phyloP scores from a whole-genome alignment of 257 asterid species.

The Capsicum rhomboideum region DNA sequence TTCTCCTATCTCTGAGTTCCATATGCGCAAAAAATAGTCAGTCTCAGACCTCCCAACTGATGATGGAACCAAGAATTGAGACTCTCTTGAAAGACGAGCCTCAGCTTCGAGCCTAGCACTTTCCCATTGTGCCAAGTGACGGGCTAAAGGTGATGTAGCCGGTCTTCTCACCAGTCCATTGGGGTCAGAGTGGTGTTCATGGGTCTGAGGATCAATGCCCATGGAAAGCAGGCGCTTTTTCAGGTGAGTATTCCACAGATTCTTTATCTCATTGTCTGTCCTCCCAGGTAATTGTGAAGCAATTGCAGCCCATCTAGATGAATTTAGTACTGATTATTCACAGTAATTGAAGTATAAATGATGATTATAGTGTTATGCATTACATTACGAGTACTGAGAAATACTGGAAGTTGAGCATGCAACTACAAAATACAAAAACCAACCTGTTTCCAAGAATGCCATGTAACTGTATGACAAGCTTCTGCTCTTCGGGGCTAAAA shows the following conservation, averaged over 20 bases:
- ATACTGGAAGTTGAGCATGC: not conserved
- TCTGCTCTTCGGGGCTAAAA: conserved; percentile 67
- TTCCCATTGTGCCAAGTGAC: conserved; percentile 99
- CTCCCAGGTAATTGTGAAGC: conserved; percentile 88
- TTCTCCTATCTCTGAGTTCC: conserved; percentile 91
- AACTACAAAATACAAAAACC: not conserved
- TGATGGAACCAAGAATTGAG: conserved; percentile 32
- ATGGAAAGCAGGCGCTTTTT: conserved; percentile 58
- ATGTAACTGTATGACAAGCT: conserved; percentile 84
- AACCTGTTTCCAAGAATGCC: conserved; percentile 96
- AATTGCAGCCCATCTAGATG: conserved; percentile 84
- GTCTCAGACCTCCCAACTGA: conserved; percentile 15
- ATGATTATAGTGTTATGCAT: not conserved
- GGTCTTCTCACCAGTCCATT: conserved; percentile 15
- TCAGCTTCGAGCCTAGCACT: conserved; percentile 92
- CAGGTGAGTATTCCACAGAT: conserved; percentile 93
- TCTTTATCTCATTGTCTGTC: conserved; percentile 93
- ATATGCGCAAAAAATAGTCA: conserved; percentile 59
- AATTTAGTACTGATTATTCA: not conserved
- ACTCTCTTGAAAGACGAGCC: conserved; percentile 74
- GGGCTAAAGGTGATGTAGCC: conserved; percentile 53
- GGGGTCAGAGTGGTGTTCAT: conserved; percentile 38
- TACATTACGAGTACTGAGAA: not conserved
- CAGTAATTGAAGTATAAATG: not conserved
- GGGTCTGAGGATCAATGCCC: conserved; percentile 89